Base-by-base conservation (phyloP, 1,284 basidiomycete species). In the Uromyces viciae-fabae region DNA sequence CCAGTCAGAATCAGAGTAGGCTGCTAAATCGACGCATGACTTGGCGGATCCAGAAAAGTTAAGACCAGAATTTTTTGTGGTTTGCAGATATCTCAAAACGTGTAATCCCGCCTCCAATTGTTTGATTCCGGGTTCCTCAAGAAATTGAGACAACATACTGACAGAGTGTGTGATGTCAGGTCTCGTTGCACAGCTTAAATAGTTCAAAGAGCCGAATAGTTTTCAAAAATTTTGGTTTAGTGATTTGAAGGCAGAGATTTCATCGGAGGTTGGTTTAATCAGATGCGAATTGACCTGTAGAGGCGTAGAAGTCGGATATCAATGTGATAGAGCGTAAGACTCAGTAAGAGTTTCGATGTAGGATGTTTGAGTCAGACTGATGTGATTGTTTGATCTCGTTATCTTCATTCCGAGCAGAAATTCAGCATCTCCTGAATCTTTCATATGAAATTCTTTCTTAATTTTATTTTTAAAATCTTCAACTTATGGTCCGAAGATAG, bases 401-500 rank as follows among this genome's bases (percentile, higher is more conserved):
- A 76, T 64, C 28, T 76, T 64, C 54, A 76, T 76, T 31, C 74
- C 74, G 15, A 76, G 38, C 0, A 76, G 36, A 28, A n/a, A 42
- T 11, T n/a, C 19, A 4, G 36, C n/a, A 2, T 14, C 33, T 1
- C 74, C 74, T 9, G 64, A 31, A 31, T 62, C 56, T 9, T 76
- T 43, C 56, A 64, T 76, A 22, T 62, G 22, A 25, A 62, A 76
- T 28, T 33, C 7, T 14, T 64, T 2, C 15, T 22, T 17, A 19
- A 76, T 60, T 3, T 33, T 15, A 2, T n/a, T 3, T 25, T 76
- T 76, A 25, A 76, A 76, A 4, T 25, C 3, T 40, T 38, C 19
- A 25, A 76, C 38, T 8, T 42, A 36, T 28, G 43, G n/a, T 15
- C 74, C 58, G 1, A 68, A 15, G 19, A 75, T 62, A 19, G 36